A percentile compares a stretch with the other conserved stretches of the same genome.
Conservation (phyloP, 2,329 filamentous ascomycete genomes). For the Orbilia ellipsospora region DNA sequence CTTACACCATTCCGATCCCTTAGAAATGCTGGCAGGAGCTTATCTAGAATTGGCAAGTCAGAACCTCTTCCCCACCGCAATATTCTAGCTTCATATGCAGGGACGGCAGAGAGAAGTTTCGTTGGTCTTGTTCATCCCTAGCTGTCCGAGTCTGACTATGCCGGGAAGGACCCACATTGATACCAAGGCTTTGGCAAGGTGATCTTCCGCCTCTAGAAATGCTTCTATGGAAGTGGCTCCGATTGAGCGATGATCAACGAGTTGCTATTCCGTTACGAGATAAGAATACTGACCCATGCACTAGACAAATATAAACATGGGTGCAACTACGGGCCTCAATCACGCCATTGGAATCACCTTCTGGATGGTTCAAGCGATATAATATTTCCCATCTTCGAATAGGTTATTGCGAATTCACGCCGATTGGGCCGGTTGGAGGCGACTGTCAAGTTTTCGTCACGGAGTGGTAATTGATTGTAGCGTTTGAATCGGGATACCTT, state of each 20-base stretch:
- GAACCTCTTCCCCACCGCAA: neutral
- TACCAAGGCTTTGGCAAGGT: conserved; percentile 26
- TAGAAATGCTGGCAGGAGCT: neutral
- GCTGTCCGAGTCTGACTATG: no score
- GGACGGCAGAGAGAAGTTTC: neutral
- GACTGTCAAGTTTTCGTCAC: neutral
- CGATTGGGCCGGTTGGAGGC: neutral
- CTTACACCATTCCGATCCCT: no score
- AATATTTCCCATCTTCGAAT: neutral
- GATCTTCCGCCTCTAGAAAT: conserved; percentile 3
- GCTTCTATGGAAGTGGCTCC: neutral
- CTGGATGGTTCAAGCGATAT: neutral
- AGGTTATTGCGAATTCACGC: neutral
- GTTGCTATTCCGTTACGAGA: neutral
- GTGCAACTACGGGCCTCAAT: conserved; percentile 1
- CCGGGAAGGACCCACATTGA: neutral
- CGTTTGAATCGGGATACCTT: no score
- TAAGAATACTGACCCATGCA: no score
- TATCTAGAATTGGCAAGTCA: conserved; percentile 18
- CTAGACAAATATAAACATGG: neutral
- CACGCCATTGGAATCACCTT: conserved; percentile 28
- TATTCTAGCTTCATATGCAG: conserved; percentile 14
- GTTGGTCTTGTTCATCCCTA: no score
- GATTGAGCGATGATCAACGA: neutral
- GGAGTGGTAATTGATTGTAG: neutral